Evolutionary conservation across 176 grass and related monocot species (phyloP), one percentile per base, ranked within the genome.

Genomic region (Raddia guianensis): DNA sequence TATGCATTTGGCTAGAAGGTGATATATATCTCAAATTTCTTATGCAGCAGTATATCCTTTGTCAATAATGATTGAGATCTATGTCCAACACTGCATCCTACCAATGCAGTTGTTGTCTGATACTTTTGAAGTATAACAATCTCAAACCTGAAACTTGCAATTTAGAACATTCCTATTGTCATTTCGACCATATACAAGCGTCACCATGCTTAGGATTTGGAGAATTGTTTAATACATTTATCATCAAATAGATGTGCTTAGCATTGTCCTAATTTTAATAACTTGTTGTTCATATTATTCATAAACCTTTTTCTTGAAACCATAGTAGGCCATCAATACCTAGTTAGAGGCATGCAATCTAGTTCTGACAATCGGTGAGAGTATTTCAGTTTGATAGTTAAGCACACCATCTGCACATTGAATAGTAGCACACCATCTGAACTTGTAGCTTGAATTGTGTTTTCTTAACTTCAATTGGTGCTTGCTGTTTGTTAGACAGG

Each of bases 1-100:
- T 98, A 95, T 60, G 92, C 92, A 76, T 98, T 98, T 86, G 90
- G 79, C 59, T 98, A 95, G 78, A 94, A 89, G 90, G 90, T 98
- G 80, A 74, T 59, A 63, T 47, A 8, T 54, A 77, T 56, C 75
- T 47, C 34, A 51, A 82, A 55, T 58, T 65, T 75, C 9, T 49
- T 21, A 19, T 6, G 4, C 42, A 57, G n/a, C 20, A 19, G 9
- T 59, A 54, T 44, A 49, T 44, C 18, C 47, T 80, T 2, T 15
- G 20, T 49, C 19, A 66, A 27, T 6, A 27, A 27, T 27, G 27
- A 27, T 27, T 27, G 27, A 27, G 27, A 27, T 27, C 27, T 27
- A 27, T 27, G 0, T 67, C 4, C 50, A 20, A 51, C 8, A 32
- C 21, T 27, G 21, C 53, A 57, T 57, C 50, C 6, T 2, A 0